These are phyloP conservation scores for Solanum hybrid DNA, from an alignment of 305 asterid genomes.

Conservation along the genomic window DNA sequence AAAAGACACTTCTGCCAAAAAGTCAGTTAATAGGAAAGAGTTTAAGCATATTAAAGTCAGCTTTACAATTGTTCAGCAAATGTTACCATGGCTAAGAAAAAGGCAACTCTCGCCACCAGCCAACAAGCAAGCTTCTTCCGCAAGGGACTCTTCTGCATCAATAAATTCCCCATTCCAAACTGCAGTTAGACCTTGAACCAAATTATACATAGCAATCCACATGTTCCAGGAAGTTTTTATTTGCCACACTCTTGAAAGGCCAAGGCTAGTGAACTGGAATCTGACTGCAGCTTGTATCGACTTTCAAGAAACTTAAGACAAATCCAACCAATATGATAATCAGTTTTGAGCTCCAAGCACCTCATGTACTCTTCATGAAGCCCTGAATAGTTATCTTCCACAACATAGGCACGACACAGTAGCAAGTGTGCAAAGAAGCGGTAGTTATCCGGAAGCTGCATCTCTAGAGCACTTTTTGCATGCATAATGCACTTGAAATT, in stretches of 20 bases:
- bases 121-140: constrained; percentile 51
- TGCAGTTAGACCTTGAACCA: constrained; percentile 87
- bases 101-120: constrained; percentile 51
- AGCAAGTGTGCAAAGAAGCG: constrained; percentile 81
- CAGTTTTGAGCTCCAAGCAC: constrained; percentile 75
- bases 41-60: background rate
- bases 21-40: background rate
- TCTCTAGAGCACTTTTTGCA: constrained; percentile 47
- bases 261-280: constrained; percentile 33
- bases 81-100: constrained; percentile 75
- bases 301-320: constrained; percentile 67
- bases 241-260: constrained; percentile 63
- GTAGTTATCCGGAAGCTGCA: constrained; percentile 40
- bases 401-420: constrained; percentile 76
- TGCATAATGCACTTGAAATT: constrained; percentile 43
- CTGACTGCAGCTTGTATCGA: constrained; percentile 49
- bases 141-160: constrained; percentile 63
- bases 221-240: constrained; percentile 48
- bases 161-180: constrained; percentile 44
- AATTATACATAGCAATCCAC: constrained; percentile 60
- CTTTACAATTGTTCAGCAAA: constrained; percentile 2
- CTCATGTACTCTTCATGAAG: constrained; percentile 46
- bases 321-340: constrained; percentile 78
- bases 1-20: background rate
- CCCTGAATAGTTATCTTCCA: constrained; percentile 34